Base-by-base conservation (phyloP, 192 early-diverging fungal genomes). In the Helicostylum pulchrum region DNA sequence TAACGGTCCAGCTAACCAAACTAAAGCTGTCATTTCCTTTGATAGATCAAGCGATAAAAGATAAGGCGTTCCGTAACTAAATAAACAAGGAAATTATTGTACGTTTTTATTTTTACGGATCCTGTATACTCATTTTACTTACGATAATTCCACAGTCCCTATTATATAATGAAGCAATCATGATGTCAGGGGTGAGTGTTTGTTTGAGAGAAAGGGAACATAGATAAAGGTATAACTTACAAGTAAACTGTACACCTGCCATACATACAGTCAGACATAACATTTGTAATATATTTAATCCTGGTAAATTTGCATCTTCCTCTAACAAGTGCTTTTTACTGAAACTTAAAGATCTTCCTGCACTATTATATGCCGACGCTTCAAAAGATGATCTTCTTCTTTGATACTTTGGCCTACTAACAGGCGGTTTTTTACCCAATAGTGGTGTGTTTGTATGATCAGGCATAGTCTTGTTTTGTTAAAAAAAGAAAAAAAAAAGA, bases 1-100 rank as follows among this genome's bases (percentile, higher is more conserved):
- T 2, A 92, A 77, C 2, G 91, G 91, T 15, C 91, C 91, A 4
- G 89, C 89, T 15, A 94, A 67, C 92, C 92, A 94, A 4, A 94
- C 92, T 7, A 92, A 68, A 1, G 88, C 83, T 0, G 88, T 85
- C 46, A 89, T 45, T 17, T 83, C 64, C 46, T 82, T 79, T 9
- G 87, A 71, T 30, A 94, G 68, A 7, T 84, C 82, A 14, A 94
- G 79, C 1, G 80, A 78, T 10, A 80, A 61, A 26, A 94, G 72
- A 64, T 87, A 88, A 34, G 88, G 88, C 10, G 91, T 92, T n/a
- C 92, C 92, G 54, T 85, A 91, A 0, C 85, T 88, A 48, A 26
- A 39, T 6, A 34, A 39, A 30, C 2, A 23, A 0, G 43, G 19
- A 39, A 30, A 31, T 11, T 12, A 48, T 47, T 6, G 2, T 26